phyloP scores from a whole-genome alignment of 768 basidiomycete species.

The Hebeloma cylindrosporum region DNA sequence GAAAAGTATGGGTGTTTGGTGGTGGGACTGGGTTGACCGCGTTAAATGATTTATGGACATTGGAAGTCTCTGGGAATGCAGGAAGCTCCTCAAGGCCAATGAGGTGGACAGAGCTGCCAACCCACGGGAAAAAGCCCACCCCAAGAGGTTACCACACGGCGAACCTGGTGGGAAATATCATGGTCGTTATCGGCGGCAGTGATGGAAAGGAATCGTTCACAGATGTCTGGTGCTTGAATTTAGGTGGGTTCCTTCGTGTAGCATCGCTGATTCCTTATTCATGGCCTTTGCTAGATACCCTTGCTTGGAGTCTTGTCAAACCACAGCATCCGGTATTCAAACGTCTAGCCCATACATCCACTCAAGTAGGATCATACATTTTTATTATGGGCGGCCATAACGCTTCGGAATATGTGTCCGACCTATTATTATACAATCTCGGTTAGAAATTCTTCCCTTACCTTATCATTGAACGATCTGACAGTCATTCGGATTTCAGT shows the following conservation, averaged over 20 bases:
- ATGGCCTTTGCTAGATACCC: conserved; percentile 33
- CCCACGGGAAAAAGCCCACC: conserved; percentile 54
- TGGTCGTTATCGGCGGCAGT: conserved; percentile 89
- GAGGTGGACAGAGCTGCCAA: conserved; percentile 49
- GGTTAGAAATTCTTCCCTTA: conserved; percentile 44
- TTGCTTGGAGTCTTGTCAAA: conserved; percentile 47
- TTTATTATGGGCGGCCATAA: conserved; percentile 91
- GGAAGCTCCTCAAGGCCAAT: conserved; percentile 23
- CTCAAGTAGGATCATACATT: conserved; percentile 89
- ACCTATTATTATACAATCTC: conserved; percentile 84
- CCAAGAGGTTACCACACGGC: conserved; percentile 89
- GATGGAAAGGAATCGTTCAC: conserved; percentile 88
- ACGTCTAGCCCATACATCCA: conserved; percentile 81
- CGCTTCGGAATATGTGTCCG: conserved; percentile 67
- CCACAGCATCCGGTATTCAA: conserved; percentile 43
- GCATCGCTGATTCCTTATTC: neutral
- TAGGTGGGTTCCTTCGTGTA: conserved; percentile 61
- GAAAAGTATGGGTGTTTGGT: conserved; percentile 83
- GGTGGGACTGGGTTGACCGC: conserved; percentile 94
- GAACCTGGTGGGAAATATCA: conserved; percentile 79
- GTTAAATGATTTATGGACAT: conserved; percentile 85
- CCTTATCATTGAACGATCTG: neutral
- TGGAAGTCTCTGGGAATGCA: conserved; percentile 51
- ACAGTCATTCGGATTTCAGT: too few relatives aligned
- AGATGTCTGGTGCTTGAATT: conserved; percentile 83